A percentile compares a stretch with the other conserved stretches of the same genome.
Conservation (phyloP, 1,284 basidiomycete species). For the Cyathus pygmaeus region DNA sequence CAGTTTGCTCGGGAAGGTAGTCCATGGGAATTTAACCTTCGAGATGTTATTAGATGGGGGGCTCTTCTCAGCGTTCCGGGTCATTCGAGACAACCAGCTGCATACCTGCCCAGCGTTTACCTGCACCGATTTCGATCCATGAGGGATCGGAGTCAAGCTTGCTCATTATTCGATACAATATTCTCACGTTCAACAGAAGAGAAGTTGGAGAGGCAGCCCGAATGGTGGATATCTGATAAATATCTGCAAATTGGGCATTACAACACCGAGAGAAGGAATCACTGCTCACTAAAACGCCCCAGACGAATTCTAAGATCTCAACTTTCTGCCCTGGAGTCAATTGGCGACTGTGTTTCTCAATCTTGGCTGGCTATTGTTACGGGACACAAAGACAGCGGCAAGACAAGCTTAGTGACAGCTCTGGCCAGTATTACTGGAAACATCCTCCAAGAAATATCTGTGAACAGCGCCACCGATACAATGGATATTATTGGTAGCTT, state of each 20-base stretch:
- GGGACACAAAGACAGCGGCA: slow-evolving; percentile 82
- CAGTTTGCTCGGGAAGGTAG: slow-evolving; percentile 86
- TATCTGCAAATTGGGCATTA: slow-evolving; percentile 81
- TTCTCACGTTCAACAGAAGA: slow-evolving; percentile 56
- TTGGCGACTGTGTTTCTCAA: slow-evolving; percentile 80
- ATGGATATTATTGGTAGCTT: slow-evolving; percentile 96
- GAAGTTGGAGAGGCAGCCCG: slow-evolving; percentile 48
- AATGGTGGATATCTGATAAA: slow-evolving; percentile 62
- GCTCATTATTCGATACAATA: slow-evolving; percentile 68
- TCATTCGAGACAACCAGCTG: slow-evolving; percentile 62
- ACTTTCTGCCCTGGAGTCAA: slow-evolving; percentile 77
- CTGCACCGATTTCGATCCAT: slow-evolving; percentile 86
- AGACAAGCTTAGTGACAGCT: slow-evolving; percentile 79
- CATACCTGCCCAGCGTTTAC: slow-evolving; percentile 81
- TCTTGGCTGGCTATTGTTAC: slow-evolving; percentile 92
- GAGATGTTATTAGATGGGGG: slow-evolving; percentile 95
- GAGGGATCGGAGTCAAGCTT: slow-evolving; percentile 73
- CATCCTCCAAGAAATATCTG: slow-evolving; percentile 76
- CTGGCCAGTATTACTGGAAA: slow-evolving; percentile 82
- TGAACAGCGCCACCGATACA: slow-evolving; percentile 93
- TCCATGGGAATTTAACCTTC: slow-evolving; percentile 99
- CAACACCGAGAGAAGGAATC: slow-evolving; percentile 57
- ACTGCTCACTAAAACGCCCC: slow-evolving; percentile 49
- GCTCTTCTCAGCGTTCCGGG: slow-evolving; percentile 56
- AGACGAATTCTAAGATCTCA: slow-evolving; percentile 70